phyloP scores from a whole-genome alignment of 169 alveolate genomes.

The Plasmodium reichenowi region DNA sequence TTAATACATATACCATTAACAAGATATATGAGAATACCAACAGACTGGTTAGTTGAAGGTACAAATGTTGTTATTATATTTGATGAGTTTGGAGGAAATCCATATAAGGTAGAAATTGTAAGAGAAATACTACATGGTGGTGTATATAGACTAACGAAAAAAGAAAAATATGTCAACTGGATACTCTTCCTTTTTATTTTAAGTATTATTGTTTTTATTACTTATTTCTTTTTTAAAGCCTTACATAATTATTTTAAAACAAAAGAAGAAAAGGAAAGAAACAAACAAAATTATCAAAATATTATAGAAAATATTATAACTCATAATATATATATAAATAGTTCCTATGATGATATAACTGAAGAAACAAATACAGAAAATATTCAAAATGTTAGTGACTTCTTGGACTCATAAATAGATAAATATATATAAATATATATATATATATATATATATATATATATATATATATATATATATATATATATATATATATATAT shows the following conservation, averaged over 20 bases:
- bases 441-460: too few relatives aligned
- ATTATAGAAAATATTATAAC: constrained; percentile 73
- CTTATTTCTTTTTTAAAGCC: constrained; percentile 63
- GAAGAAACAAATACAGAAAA: constrained; percentile 55
- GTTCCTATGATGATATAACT: constrained; percentile 62
- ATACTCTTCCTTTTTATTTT: constrained; percentile 59
- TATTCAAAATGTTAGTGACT: constrained; percentile 75
- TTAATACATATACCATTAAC: constrained; percentile 62
- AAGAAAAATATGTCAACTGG: constrained; percentile 74
- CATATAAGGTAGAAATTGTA: constrained; percentile 63
- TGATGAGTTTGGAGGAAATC: constrained; percentile 77
- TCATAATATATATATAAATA: constrained; percentile 61
- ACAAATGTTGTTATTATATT: constrained; percentile 37
- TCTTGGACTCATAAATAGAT: constrained; percentile 39
- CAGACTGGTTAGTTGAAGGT: constrained; percentile 76
- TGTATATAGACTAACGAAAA: constrained; percentile 58
- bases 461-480: too few relatives aligned
- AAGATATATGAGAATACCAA: constrained; percentile 77
- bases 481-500: too few relatives aligned
- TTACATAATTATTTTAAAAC: constrained; percentile 53
- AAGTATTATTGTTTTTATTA: constrained; percentile 47
- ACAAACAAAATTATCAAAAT: constrained; percentile 71
- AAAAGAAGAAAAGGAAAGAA: constrained; percentile 62
- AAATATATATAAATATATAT: too few relatives aligned
- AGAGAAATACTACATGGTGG: constrained; percentile 74